Evolutionary conservation across 1,284 basidiomycete genomes (phyloP), one percentile per base, ranked within the genome.

Genomic region (Inonotus hispidus): DNA sequence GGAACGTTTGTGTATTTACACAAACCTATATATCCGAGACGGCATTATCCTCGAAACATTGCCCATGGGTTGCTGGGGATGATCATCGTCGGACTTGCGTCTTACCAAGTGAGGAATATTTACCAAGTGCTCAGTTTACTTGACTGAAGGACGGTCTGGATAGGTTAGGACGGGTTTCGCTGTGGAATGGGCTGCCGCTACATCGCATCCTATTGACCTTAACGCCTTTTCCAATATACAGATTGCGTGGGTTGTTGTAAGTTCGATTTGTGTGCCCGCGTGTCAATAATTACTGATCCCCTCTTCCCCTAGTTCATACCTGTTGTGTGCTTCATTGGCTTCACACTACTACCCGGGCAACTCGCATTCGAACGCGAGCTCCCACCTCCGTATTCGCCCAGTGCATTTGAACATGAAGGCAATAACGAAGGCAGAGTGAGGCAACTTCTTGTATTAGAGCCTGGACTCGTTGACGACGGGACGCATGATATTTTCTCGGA

Each of bases 1-100:
- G 87, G 87, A 3, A 71, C 78, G 5, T 77, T 82, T 60, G 79
- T 84, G 50, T 85, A 88, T 70, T 71, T 73, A 39, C 72, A 72
- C 10, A 73, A 70, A 43, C 59, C 70, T n/a, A 73, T 70, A 21
- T 67, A 72, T 47, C 70, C 69, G 41, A 69, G 68, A 19, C 63
- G 69, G 29, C 79, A 82, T 64, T 82, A 81, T 6, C 77, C 78
- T 1, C 71, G 75, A 5, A 83, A 84, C 66, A 72, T 83, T 56
- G 56, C 78, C 2, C 83, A 85, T 66, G 77, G 78, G 29, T 65
- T 70, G 7, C 66, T 81, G 1, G 83, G 83, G 0, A 66, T 83
- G n/a, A 63, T 68, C 1, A 73, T 79, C 56, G 73, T 84, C 58
- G 69, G 65, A 1, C 67, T 79, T 11, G 74, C 81, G 0, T 79